Base-by-base conservation (phyloP, 2,329 filamentous ascomycete species). In the Verticillium nonalfalfae region DNA sequence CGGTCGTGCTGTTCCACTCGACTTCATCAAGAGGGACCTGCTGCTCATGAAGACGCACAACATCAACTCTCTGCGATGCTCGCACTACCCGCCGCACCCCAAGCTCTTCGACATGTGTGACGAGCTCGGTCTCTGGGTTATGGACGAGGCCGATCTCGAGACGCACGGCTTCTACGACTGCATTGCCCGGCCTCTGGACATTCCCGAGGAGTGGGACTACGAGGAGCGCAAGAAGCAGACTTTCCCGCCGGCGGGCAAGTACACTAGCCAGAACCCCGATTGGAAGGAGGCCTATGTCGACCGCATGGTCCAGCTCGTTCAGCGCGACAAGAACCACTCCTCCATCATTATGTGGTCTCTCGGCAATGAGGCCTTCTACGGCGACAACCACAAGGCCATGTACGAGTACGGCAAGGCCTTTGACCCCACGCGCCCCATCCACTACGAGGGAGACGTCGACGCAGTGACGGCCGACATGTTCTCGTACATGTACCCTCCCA, bases 301-400 rank as follows among this genome's bases (percentile, higher is more conserved):
- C 70, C 84, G 89, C 3, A 85, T 86, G 61, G 73, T 78, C 36
- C 85, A 89, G 60, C 73, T 91, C 60, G 79, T 91, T 0, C 80
- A 86, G 67, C 79, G 89, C 15, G 88, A 91, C 71, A 90, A 90
- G 73, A 88, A 91, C 62, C 86, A 90, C 65, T 72, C 89, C 0
- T 87, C 81, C n/a, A 79, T 91, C 58, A 85, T 91, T 57, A 83
- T 90, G 52, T 91, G 89, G 89, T 88, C 85, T 56, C 76, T 91
- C 0, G 89, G 89, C 0, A 91, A 91, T 67, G 89, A 91, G 69
- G 83, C 88, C 0, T 91, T 90, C 69, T 90, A 89, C 67, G 89
- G 89, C 0, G 75, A 77, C 9, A 91, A 91, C 68, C 86, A 89
- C 68, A 79, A 78, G 56, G 84, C 83, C 38, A 91, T 91, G 89